Percentiles rank a stretch among this genome's conserved stretches.
Conservation (phyloP, 352 stramenopile genomes). For the Pythium rhizo-oryzae region DNA sequence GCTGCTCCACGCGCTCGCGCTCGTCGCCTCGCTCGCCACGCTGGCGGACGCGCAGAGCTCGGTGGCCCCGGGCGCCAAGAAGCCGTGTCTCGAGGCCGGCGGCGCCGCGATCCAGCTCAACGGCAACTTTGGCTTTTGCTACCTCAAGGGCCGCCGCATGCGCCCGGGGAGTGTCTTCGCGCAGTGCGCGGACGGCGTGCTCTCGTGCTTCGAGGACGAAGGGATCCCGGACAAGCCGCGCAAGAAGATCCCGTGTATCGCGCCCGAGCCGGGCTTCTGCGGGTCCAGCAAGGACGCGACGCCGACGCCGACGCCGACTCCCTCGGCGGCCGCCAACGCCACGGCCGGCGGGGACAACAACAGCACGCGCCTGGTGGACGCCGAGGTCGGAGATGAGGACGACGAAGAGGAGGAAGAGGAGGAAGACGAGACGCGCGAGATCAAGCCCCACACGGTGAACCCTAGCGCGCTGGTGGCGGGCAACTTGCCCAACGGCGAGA, state of each 20-base stretch:
- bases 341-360: background rate
- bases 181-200: constrained; percentile 39
- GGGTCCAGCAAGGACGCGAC: constrained; percentile 30
- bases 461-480: constrained; percentile 38
- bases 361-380: constrained; percentile 1
- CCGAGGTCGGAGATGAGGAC: constrained; percentile 10
- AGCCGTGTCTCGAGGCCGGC: constrained; percentile 34
- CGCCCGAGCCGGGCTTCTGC: constrained; percentile 38
- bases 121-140: constrained; percentile 48
- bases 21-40: background rate
- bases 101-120: constrained; percentile 39
- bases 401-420: constrained; percentile 14
- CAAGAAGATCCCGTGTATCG: constrained; percentile 33
- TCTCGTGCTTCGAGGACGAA: constrained; percentile 45
- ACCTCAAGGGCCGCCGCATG: constrained; percentile 51
- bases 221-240: constrained; percentile 46
- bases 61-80: constrained; percentile 30
- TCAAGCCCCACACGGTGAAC: constrained; percentile 25
- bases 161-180: constrained; percentile 40
- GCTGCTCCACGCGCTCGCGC: background rate
- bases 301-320: background rate
- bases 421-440: constrained; percentile 5
- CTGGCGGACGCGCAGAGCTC: constrained; percentile 3
- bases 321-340: constrained; percentile 3
- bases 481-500: constrained; percentile 29